Percentiles rank a stretch among this genome's conserved stretches.
phyloP scores from a whole-genome alignment of 2,329 filamentous ascomycete genomes.

The Curvularia spicifera region DNA sequence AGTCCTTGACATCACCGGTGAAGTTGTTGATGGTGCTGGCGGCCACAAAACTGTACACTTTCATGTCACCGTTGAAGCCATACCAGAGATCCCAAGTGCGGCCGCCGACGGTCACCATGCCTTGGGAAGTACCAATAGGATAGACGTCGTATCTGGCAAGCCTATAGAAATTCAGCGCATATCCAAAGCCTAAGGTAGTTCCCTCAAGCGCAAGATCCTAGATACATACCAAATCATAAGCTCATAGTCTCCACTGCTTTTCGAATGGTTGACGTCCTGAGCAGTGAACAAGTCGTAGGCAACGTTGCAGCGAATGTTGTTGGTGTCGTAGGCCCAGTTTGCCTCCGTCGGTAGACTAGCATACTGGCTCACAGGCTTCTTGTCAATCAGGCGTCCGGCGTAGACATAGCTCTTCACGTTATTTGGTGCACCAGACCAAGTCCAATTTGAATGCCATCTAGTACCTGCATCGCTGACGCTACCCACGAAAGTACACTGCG shows the following conservation, averaged over 20 bases:
- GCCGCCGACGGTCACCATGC: slow-evolving; percentile 55
- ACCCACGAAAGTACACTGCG: slow-evolving; percentile 30
- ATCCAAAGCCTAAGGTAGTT: neutral
- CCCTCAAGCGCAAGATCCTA: neutral
- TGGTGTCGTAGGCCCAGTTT: slow-evolving; percentile 29
- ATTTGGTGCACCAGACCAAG: slow-evolving; percentile 28
- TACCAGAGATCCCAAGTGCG: slow-evolving; percentile 62
- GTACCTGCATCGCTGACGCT: slow-evolving; percentile 22
- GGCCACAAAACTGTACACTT: slow-evolving; percentile 65
- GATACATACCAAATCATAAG: slow-evolving; percentile 31
- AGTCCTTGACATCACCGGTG: slow-evolving; percentile 62
- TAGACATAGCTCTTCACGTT: slow-evolving; percentile 36
- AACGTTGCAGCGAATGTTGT: slow-evolving; percentile 29
- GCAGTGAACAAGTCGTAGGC: slow-evolving; percentile 36
- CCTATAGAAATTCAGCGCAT: slow-evolving; percentile 11
- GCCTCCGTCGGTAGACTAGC: slow-evolving; percentile 28
- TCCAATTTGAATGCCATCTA: slow-evolving; percentile 29
- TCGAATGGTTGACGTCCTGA: slow-evolving; percentile 28
- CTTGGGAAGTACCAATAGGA: slow-evolving; percentile 26
- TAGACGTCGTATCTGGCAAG: slow-evolving; percentile 27
- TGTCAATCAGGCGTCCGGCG: slow-evolving; percentile 24
- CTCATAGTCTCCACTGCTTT: slow-evolving; percentile 33
- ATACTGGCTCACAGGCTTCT: slow-evolving; percentile 24
- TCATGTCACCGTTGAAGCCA: slow-evolving; percentile 63
- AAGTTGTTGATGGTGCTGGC: slow-evolving; percentile 53